These are phyloP conservation scores for Fusarium foetens DNA, from an alignment of 2,329 filamentous ascomycete genomes.

Conservation along the genomic window DNA sequence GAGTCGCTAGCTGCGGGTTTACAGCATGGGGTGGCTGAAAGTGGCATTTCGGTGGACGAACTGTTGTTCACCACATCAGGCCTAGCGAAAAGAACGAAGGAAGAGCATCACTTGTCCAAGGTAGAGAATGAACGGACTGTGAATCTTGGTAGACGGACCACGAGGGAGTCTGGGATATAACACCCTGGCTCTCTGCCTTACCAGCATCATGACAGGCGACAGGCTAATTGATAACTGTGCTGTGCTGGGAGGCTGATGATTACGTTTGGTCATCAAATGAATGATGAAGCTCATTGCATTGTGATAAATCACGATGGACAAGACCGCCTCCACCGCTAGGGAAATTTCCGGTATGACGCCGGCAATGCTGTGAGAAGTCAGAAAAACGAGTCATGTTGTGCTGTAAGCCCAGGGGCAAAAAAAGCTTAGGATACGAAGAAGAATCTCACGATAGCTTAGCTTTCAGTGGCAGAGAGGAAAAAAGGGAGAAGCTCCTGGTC, in stretches of 20 bases:
- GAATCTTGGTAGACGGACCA: neutral
- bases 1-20: constrained; percentile 29
- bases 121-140: neutral
- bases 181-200: neutral
- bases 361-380: neutral
- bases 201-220: constrained; percentile 14
- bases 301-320: constrained; percentile 20
- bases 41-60: constrained; percentile 8
- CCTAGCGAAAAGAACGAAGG: neutral
- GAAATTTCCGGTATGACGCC: constrained; percentile 29
- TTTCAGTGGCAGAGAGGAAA: neutral
- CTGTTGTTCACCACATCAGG: constrained; percentile 20
- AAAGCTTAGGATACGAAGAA: neutral
- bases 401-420: constrained; percentile 12
- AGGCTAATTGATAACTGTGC: neutral
- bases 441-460: neutral
- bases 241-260: neutral
- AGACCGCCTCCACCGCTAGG: constrained; percentile 9
- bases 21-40: constrained; percentile 14
- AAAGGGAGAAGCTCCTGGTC: neutral
- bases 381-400: constrained; percentile 28
- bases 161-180: constrained; percentile 16
- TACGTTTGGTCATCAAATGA: neutral
- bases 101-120: neutral
- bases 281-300: neutral